Conservation (phyloP, 495 filamentous ascomycete genomes). For the Amniculicola lignicola region DNA sequence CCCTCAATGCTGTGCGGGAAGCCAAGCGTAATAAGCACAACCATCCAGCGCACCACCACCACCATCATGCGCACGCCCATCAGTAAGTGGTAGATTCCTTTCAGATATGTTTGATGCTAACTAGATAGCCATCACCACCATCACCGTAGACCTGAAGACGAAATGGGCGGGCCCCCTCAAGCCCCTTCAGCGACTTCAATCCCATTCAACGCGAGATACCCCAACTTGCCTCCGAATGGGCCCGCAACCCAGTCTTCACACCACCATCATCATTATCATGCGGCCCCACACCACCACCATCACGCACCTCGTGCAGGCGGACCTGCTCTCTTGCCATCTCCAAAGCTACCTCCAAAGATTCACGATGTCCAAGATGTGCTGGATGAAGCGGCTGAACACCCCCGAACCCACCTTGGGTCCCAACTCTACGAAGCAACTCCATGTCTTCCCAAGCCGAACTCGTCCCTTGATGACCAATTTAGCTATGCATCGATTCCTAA, state of each 20-base stretch:
- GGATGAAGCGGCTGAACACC: constrained; percentile 63
- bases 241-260: constrained; percentile 23
- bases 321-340: constrained; percentile 48
- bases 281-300: constrained; percentile 46
- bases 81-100: constrained; percentile 41
- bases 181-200: constrained; percentile 8
- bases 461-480: constrained; percentile 54
- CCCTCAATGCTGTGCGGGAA: constrained; percentile 50
- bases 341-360: constrained; percentile 53
- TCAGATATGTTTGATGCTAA: constrained; percentile 2
- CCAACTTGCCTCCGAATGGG: constrained; percentile 19
- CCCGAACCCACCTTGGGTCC: constrained; percentile 79
- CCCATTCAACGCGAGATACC: constrained; percentile 18
- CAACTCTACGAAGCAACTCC: constrained; percentile 56
- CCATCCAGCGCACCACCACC: constrained; percentile 47
- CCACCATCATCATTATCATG: constrained; percentile 44
- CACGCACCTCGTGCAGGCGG: constrained; percentile 32
- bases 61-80: constrained; percentile 43
- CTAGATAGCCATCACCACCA: constrained; percentile 63
- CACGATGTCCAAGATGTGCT: constrained; percentile 64
- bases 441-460: constrained; percentile 45
- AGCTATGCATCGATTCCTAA: constrained; percentile 69
- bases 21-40: constrained; percentile 47
- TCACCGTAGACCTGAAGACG: constrained; percentile 70
- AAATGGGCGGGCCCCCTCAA: too few relatives aligned